Evolutionary conservation across 257 asterid species (phyloP).

Genomic region (Phtheirospermum japonicum): DNA sequence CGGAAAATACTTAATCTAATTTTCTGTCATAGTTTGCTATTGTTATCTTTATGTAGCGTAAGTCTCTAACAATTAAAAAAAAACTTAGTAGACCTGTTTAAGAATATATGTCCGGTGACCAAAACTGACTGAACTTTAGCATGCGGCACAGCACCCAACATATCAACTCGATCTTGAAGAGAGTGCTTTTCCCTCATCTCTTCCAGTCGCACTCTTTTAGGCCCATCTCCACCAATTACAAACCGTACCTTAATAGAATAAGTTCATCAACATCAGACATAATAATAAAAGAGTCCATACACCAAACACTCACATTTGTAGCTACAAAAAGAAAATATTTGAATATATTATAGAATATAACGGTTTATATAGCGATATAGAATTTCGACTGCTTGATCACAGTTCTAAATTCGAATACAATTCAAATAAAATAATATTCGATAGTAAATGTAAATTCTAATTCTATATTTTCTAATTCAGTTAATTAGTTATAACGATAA

Average conservation of each 20-base stretch:
- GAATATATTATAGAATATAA: too few relatives aligned
- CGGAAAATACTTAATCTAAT: too few relatives aligned
- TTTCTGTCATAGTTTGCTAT: too few relatives aligned
- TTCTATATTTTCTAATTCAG: neutral
- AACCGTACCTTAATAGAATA: conserved; percentile 65
- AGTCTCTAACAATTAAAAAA: too few relatives aligned
- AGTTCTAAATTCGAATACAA: too few relatives aligned
- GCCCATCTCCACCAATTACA: conserved; percentile 96
- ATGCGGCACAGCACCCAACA: conserved; percentile 99
- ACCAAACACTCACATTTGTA: neutral
- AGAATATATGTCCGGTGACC: conserved; percentile 82
- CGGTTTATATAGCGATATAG: too few relatives aligned
- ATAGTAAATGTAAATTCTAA: too few relatives aligned
- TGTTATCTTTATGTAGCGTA: too few relatives aligned
- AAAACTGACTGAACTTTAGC: conserved; percentile 88
- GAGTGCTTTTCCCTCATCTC: conserved; percentile 98
- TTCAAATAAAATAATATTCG: too few relatives aligned
- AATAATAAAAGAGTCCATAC: conserved; percentile 9
- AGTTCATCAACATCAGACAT: conserved; percentile 23
- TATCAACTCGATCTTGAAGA: conserved; percentile 94
- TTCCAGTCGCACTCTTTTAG: conserved; percentile 92
- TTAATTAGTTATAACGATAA: neutral
- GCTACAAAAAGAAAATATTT: neutral
- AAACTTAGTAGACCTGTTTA: conserved; percentile 23
- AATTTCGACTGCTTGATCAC: too few relatives aligned